Base-by-base conservation (phyloP, 345 rosid genomes). In the Acer negundo region DNA sequence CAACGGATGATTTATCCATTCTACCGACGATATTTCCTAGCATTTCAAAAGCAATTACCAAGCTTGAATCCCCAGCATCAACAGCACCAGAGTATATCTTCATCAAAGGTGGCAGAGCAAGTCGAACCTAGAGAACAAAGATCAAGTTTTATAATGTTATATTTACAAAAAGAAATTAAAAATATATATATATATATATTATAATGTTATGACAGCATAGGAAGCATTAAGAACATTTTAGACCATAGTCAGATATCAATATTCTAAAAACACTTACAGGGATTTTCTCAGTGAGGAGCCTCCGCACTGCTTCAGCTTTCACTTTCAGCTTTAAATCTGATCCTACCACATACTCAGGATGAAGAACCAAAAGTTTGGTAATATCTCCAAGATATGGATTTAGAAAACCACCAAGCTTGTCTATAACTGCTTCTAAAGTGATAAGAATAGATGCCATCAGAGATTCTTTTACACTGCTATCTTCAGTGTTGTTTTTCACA, bases 391-490 rank as follows among this genome's bases (percentile, higher is more conserved):
- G 97, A 81, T 92, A 90, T 20, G 99, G 99, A 82, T 84, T 94
- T 70, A 96, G 77, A 80, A 96, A 96, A 75, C 97, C 93, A 73
- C 97, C 99, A 78, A 96, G 93, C 82, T 94, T 91, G 80, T 90
- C 97, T 66, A 92, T 83, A 72, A 90, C 95, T 35, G 97, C 97
- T 81, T 94, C 97, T 82, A 96, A 80, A n/a, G 88, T 74, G 31
- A 86, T 80, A 69, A 96, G 93, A 86, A 91, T 74, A 79, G 98
- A 89, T n/a, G 88, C 78, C 89, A 86, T 58, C 40, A 88, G 69
- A 80, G 90, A 83, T 86, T 82, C 82, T 71, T 51, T 72, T 62
- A 79, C 64, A 20, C 75, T 76, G 26, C 68, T 63, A 61, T 80
- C 85, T 67, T 79, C 75, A 71, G 59, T 73, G 53, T 69, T 76